Percentiles rank a stretch among this genome's conserved stretches.
Evolutionary conservation across 208 protist species (phyloP).

Genomic region (Novymonas esmeraldas): DNA sequence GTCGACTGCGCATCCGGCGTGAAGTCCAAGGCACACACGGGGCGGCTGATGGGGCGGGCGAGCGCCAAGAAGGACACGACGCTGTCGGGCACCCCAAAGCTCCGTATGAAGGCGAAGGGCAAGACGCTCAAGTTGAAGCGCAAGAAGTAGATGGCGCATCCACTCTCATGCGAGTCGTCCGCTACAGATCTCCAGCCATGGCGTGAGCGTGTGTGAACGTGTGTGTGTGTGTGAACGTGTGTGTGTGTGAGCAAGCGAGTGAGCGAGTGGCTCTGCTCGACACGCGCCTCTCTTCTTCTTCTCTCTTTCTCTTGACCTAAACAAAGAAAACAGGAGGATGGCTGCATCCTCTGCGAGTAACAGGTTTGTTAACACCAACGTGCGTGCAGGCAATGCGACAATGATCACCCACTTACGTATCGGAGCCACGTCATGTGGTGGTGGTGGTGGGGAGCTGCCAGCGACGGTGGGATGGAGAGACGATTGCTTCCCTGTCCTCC

Average conservation of each 20-base stretch:
- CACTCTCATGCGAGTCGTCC: no score
- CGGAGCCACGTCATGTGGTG: neutral
- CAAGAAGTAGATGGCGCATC: conserved; percentile 48
- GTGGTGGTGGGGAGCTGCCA: neutral
- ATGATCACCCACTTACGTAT: no score
- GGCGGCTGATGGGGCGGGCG: conserved; percentile 55
- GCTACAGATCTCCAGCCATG: no score
- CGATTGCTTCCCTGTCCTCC: no score
- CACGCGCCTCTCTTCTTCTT: neutral
- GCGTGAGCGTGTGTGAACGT: no score
- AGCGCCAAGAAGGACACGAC: conserved; percentile 39
- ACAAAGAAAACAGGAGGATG: neutral
- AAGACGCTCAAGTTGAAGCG: conserved; percentile 63
- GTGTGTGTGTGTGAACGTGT: no score
- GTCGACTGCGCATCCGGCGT: conserved; percentile 76
- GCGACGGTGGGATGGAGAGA: no score
- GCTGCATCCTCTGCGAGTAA: conserved; percentile 8
- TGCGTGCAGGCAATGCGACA: no score
- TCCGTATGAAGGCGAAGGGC: conserved; percentile 31
- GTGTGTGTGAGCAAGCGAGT: no score
- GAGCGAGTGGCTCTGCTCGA: neutral
- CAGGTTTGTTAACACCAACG: neutral
- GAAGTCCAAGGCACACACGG: conserved; percentile 63
- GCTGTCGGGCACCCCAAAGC: conserved; percentile 27
- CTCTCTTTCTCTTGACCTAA: conserved; percentile 1